Conservation (phyloP, 2,329 filamentous ascomycete species). For the Arthrobotrys sphaeroides region DNA sequence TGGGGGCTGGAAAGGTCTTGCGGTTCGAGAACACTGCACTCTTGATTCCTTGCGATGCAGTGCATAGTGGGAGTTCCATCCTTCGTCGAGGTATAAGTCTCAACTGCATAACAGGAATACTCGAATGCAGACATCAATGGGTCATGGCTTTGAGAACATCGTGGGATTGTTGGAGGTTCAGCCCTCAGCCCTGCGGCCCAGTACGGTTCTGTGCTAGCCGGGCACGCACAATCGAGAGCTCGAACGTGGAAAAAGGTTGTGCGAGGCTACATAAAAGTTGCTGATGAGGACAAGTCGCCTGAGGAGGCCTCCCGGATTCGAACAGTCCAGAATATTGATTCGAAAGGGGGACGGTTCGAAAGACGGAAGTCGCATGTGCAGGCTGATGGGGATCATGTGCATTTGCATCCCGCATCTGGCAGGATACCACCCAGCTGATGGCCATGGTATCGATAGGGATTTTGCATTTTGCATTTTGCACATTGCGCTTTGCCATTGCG, state of each 20-base stretch:
- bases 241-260: background rate
- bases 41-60: too few relatives aligned
- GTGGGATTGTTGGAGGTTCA: too few relatives aligned
- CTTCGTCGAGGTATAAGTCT: too few relatives aligned
- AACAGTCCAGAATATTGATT: too few relatives aligned
- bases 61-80: too few relatives aligned
- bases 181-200: background rate
- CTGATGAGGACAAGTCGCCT: slow-evolving; percentile 3
- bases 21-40: too few relatives aligned
- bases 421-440: background rate
- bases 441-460: background rate
- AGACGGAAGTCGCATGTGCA: background rate
- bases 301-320: too few relatives aligned
- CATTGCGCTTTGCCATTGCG: too few relatives aligned
- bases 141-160: too few relatives aligned
- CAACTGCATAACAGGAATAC: too few relatives aligned
- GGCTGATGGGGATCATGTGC: background rate
- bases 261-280: background rate
- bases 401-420: slow-evolving; percentile 1
- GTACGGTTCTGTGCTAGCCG: background rate
- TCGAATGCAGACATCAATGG: too few relatives aligned
- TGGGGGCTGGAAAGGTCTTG: background rate
- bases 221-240: background rate
- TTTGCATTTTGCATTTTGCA: background rate
- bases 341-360: background rate